A percentile compares a stretch with the other conserved stretches of the same genome.
Evolutionary conservation across 2,329 filamentous ascomycete species (phyloP).

Genomic region (Boeremia exigua): DNA sequence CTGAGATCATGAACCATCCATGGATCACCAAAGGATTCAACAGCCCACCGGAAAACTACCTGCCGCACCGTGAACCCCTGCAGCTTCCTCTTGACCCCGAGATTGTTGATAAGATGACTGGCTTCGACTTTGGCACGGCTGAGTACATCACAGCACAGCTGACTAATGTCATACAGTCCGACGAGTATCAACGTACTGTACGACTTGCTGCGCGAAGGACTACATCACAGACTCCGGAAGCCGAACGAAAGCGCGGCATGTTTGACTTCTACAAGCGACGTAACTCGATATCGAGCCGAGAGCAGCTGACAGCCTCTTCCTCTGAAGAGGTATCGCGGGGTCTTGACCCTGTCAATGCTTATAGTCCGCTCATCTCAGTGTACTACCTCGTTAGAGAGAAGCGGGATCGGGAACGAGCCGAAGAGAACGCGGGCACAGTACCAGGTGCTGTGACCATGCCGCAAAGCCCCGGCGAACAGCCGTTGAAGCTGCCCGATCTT

Average conservation of each 20-base stretch:
- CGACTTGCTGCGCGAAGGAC: conserved; percentile 72
- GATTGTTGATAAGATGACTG: conserved; percentile 92
- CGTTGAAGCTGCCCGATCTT: conserved; percentile 74
- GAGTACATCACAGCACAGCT: conserved; percentile 84
- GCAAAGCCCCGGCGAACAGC: conserved; percentile 61
- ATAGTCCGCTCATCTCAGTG: conserved; percentile 87
- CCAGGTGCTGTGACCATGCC: conserved; percentile 66
- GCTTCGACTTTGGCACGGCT: conserved; percentile 92
- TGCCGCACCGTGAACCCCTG: conserved; percentile 84
- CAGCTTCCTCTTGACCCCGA: conserved; percentile 81
- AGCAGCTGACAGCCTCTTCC: conserved; percentile 84
- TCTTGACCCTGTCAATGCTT: conserved; percentile 89
- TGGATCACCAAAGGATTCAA: conserved; percentile 96
- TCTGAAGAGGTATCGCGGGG: conserved; percentile 83
- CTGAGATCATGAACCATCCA: conserved; percentile 91
- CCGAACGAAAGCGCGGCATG: conserved; percentile 84
- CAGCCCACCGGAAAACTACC: conserved; percentile 84
- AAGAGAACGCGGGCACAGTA: conserved; percentile 65
- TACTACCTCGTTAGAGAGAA: conserved; percentile 98
- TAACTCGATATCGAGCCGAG: conserved; percentile 86
- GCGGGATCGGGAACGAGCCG: conserved; percentile 74
- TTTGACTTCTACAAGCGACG: conserved; percentile 98
- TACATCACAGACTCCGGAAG: conserved; percentile 60
- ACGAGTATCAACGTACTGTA: conserved; percentile 90
- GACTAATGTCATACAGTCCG: conserved; percentile 85